These are phyloP conservation scores for Pythium dissotocum DNA, from an alignment of 352 stramenopile species.

Conservation along the genomic window DNA sequence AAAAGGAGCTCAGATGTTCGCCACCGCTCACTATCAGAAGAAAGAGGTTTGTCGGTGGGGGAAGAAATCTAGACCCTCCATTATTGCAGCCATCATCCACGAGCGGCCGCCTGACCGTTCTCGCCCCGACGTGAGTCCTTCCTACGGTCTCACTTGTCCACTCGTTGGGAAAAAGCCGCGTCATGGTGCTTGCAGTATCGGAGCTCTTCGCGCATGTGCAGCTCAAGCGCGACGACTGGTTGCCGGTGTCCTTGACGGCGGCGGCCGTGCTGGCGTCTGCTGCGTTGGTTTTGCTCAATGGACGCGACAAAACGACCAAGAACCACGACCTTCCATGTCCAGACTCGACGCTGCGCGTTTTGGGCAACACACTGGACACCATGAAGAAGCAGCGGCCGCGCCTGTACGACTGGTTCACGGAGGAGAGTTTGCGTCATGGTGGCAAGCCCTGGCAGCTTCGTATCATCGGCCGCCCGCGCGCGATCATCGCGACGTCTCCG, in stretches of 20 bases:
- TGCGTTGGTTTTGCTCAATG: neutral
- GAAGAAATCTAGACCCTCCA: neutral
- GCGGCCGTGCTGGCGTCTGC: neutral
- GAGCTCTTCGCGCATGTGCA: neutral
- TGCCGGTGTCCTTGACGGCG: neutral
- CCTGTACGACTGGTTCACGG: constrained; percentile 55
- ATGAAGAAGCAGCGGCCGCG: constrained; percentile 45
- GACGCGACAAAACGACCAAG: neutral
- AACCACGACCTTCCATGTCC: constrained; percentile 10
- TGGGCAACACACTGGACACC: constrained; percentile 50
- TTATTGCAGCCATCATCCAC: neutral
- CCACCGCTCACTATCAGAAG: neutral
- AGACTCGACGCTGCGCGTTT: constrained; percentile 36
- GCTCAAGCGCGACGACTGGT: neutral
- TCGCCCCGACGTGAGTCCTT: neutral
- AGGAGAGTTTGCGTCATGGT: constrained; percentile 34
- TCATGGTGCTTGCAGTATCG: neutral
- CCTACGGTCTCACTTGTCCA: neutral
- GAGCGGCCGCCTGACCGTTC: neutral
- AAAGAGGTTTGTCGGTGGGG: neutral
- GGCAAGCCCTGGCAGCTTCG: constrained; percentile 37
- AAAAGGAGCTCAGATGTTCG: too few species aligned
- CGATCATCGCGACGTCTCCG: constrained; percentile 36
- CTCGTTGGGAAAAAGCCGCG: neutral
- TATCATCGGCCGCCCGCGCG: constrained; percentile 34